Conservation (phyloP, 257 asterid species). For the Nemophila menziesii region DNA sequence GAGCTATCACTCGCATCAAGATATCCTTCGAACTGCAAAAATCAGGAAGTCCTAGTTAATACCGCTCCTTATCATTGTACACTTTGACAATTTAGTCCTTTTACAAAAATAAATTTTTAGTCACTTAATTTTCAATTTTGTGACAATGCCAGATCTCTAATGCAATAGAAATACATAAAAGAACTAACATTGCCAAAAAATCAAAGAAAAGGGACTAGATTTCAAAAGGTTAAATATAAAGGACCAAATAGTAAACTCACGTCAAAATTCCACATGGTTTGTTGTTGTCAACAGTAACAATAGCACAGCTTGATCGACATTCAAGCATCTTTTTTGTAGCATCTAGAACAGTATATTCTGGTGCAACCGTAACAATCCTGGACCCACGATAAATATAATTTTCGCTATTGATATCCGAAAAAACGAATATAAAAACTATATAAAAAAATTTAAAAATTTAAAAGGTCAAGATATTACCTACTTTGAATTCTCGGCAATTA, state of each 20-base stretch:
- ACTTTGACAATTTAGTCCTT: too few relatives aligned
- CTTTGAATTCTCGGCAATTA: constrained; percentile 90
- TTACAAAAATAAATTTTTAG: too few relatives aligned
- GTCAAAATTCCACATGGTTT: constrained; percentile 83
- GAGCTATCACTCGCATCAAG: constrained; percentile 86
- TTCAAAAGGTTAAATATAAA: too few relatives aligned
- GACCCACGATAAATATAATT: too few relatives aligned
- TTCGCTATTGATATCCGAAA: too few relatives aligned
- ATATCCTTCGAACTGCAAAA: constrained; percentile 77
- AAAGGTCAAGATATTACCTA: constrained; percentile 68
- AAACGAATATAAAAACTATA: not conserved
- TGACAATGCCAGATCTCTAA: not conserved
- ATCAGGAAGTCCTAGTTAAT: constrained; percentile 3
- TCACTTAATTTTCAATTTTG: too few relatives aligned
- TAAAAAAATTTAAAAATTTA: not conserved
- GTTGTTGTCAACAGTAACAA: constrained; percentile 65
- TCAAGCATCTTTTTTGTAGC: constrained; percentile 85
- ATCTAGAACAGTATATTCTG: constrained; percentile 59
- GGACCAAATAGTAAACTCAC: too few relatives aligned
- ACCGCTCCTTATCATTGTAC: not conserved
- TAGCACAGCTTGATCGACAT: constrained; percentile 45
- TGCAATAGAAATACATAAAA: not conserved
- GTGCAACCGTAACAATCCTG: constrained; percentile 62
- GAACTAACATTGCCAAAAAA: not conserved
- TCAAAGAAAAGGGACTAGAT: constrained; percentile 1